phyloP scores from a whole-genome alignment of 257 asterid genomes.

The Forsythia suspensa region DNA sequence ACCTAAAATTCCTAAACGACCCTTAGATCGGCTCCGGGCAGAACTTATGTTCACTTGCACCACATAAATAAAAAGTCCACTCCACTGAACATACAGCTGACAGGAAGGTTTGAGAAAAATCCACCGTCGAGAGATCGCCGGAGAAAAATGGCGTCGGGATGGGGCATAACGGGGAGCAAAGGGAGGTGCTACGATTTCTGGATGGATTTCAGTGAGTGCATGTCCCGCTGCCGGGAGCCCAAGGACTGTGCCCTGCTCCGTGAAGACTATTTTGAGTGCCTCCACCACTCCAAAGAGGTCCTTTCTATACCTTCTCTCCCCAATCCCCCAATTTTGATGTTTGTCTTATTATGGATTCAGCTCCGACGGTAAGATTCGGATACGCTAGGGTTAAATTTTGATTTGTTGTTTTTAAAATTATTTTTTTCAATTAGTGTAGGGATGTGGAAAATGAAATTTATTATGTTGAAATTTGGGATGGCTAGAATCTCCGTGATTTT shows the following conservation, averaged over 20 bases:
- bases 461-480: not conserved
- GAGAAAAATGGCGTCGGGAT: conserved; percentile 82
- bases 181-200: conserved; percentile 98
- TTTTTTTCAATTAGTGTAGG: not conserved
- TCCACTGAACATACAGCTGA: conserved; percentile 18
- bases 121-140: not conserved
- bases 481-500: not conserved
- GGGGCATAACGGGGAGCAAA: conserved; percentile 97
- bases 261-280: conserved; percentile 97
- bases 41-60: not conserved
- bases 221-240: conserved; percentile 92
- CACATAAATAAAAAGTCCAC: not conserved
- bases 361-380: not conserved
- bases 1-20: not conserved
- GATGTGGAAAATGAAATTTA: not conserved
- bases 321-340: not conserved
- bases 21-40: not conserved
- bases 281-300: conserved; percentile 98
- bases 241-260: conserved; percentile 87
- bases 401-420: not conserved
- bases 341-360: not conserved
- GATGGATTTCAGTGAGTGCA: conserved; percentile 95
- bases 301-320: not conserved
- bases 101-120: conserved; percentile 19
- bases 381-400: not conserved